Conservation (phyloP, 1,284 basidiomycete genomes). For the Entoloma clypeatum region DNA sequence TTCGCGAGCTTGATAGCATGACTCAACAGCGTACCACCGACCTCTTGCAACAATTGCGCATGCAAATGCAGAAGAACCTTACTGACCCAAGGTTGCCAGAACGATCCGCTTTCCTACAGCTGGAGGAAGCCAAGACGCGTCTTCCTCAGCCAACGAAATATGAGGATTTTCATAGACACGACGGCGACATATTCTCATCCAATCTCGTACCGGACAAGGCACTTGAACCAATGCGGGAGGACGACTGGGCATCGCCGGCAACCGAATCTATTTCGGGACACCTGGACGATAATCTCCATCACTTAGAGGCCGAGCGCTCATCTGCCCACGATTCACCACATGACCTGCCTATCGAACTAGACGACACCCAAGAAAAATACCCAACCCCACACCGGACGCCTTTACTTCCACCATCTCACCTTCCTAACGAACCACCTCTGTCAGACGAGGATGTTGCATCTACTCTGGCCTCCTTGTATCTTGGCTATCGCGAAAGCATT, state of each 20-base stretch:
- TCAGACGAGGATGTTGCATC: slow-evolving; percentile 21
- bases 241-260: slow-evolving; percentile 3
- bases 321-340: too few relatives aligned
- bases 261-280: too few relatives aligned
- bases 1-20: slow-evolving; percentile 13
- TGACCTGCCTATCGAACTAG: too few relatives aligned
- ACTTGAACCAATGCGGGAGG: slow-evolving; percentile 2
- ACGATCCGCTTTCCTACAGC: neutral
- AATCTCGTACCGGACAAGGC: slow-evolving; percentile 10
- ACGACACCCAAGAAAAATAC: too few relatives aligned
- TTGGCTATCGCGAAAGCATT: slow-evolving; percentile 47
- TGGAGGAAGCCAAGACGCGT: neutral
- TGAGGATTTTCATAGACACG: slow-evolving; percentile 1
- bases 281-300: too few relatives aligned
- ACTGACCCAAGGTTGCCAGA: neutral
- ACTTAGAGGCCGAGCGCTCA: too few relatives aligned
- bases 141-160: neutral
- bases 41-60: slow-evolving; percentile 12
- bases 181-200: slow-evolving; percentile 7
- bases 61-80: neutral
- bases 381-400: too few relatives aligned
- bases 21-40: slow-evolving; percentile 10
- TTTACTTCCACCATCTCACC: neutral
- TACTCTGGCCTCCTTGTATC: slow-evolving; percentile 43
- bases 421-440: slow-evolving; percentile 1